Base-by-base conservation (phyloP, 163 green algal species). In the Coccomyxa subellipsoidea region DNA sequence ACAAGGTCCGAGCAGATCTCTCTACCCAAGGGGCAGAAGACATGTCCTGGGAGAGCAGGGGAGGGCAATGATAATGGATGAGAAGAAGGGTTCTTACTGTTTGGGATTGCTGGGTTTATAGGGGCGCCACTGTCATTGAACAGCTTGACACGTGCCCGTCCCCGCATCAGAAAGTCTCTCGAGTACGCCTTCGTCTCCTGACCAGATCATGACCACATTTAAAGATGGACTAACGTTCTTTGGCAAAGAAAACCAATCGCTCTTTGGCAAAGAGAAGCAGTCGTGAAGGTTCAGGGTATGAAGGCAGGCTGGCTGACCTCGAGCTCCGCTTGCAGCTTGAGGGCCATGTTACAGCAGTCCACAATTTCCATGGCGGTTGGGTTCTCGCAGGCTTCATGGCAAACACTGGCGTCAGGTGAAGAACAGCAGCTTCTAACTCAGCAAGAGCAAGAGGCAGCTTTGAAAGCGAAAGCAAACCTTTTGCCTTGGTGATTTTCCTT, bases 121-220 rank as follows among this genome's bases (percentile, higher is more conserved):
- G 69, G 79, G 29, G 27, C 84, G 36, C 88, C 90, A 71, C 88
- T 83, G 0, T 85, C 80, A 18, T 86, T 83, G 79, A 81, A 87
- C 29, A 93, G 80, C 77, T 85, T 69, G n/a, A 93, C 88, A 4
- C 90, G 87, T 39, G 92, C 80, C 23, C 90, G 83, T 7, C 90
- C 86, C 9, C 54, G 59, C 31, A 89, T 80, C n/a, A 87, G 81
- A 70, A 76, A 91, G 38, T 92, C 86, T 34, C 85, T 77, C 21
- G 88, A 82, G 78, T 93, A 90, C 31, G 77, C 38, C 75, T 92
- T 93, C 40, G 83, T 78, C 85, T 91, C 84, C 81, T 83, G 40
- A 23, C 25, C 0, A 36, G 5, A 7, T 31, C 9, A 31, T 35
- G 15, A 8, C 12, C 23, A 36, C 66, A n/a, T 31, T 25, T 34